A percentile compares a stretch with the other conserved stretches of the same genome.
Conservation (phyloP, 2,329 filamentous ascomycete species). For the Myrmaecium sp. region DNA sequence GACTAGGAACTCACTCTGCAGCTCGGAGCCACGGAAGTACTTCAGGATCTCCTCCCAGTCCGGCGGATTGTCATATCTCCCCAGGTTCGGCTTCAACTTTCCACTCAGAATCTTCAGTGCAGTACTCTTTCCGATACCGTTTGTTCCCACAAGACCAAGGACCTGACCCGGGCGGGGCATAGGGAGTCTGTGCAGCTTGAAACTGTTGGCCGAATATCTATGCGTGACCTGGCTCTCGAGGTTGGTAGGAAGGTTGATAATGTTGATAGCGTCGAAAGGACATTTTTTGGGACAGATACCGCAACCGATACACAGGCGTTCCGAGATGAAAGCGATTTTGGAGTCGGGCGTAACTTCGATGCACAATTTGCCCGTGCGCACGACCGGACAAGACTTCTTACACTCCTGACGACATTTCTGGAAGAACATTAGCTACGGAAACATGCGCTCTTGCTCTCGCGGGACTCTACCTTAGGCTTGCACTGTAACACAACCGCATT, state of each 20-base stretch:
- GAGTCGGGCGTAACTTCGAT: constrained; percentile 83
- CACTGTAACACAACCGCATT: constrained; percentile 41
- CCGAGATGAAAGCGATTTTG: constrained; percentile 95
- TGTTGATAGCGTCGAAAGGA: constrained; percentile 95
- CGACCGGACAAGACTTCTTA: constrained; percentile 96
- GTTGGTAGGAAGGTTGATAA: constrained; percentile 99
- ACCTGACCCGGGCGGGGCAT: constrained; percentile 94
- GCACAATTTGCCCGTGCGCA: constrained; percentile 91
- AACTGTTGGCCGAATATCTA: constrained; percentile 97
- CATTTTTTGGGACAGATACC: constrained; percentile 99
- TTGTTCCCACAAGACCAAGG: constrained; percentile 89
- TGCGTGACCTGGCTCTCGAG: constrained; percentile 96
- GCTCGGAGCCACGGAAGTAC: constrained; percentile 91
- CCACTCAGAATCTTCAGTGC: constrained; percentile 96
- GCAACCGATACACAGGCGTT: constrained; percentile 89
- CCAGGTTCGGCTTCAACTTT: constrained; percentile 96
- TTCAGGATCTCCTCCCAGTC: constrained; percentile 99
- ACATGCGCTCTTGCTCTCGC: constrained; percentile 8
- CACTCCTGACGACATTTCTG: constrained; percentile 98
- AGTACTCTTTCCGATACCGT: constrained; percentile 99
- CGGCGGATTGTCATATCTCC: constrained; percentile 85
- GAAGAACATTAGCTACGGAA: constrained; percentile 12
- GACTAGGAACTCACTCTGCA: constrained; percentile 56
- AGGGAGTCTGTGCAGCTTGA: constrained; percentile 94
- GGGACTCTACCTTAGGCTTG: constrained; percentile 58